These are phyloP conservation scores for Filobasidium floriforme DNA, from an alignment of 768 basidiomycete species.

Conservation along the genomic window DNA sequence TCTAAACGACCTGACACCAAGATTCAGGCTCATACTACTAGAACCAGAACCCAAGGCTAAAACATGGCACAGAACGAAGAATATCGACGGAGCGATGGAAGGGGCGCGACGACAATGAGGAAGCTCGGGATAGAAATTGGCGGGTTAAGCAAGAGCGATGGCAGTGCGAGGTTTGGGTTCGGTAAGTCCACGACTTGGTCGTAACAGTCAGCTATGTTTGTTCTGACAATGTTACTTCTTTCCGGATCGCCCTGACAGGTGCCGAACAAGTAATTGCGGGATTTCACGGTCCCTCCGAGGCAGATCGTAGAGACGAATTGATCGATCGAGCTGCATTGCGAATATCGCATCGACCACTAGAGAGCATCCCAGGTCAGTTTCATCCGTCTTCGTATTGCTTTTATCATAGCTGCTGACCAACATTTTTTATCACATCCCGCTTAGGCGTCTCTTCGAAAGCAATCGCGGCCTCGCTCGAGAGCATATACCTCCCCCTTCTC, in stretches of 20 bases:
- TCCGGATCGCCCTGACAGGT: not conserved
- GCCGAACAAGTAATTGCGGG: conserved; percentile 38
- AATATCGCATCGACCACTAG: conserved; percentile 44
- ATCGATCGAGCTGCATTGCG: conserved; percentile 47
- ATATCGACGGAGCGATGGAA: conserved; percentile 30
- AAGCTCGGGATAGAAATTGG: conserved; percentile 36
- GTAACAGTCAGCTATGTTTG: not conserved
- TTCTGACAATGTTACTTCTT: not conserved
- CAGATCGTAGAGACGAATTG: conserved; percentile 45
- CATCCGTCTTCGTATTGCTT: not conserved
- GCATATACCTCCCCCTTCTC: conserved; percentile 42
- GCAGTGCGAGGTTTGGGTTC: conserved; percentile 45
- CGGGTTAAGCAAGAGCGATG: conserved; percentile 45
- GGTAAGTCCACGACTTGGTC: conserved; percentile 30
- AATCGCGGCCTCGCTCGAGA: conserved; percentile 33
- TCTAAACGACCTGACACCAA: too few species aligned
- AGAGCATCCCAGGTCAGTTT: conserved; percentile 39
- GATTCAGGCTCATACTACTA: too few species aligned
- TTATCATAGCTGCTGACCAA: not conserved
- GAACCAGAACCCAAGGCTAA: not conserved
- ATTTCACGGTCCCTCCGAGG: conserved; percentile 47
- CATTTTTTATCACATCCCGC: not conserved
- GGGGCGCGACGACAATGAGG: conserved; percentile 31
- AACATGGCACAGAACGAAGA: not conserved
- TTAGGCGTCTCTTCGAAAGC: conserved; percentile 43